Evolutionary conservation across 208 protist species (phyloP), one percentile per base, ranked within the genome.

Genomic region (Acanthamoeba lenticulata): DNA sequence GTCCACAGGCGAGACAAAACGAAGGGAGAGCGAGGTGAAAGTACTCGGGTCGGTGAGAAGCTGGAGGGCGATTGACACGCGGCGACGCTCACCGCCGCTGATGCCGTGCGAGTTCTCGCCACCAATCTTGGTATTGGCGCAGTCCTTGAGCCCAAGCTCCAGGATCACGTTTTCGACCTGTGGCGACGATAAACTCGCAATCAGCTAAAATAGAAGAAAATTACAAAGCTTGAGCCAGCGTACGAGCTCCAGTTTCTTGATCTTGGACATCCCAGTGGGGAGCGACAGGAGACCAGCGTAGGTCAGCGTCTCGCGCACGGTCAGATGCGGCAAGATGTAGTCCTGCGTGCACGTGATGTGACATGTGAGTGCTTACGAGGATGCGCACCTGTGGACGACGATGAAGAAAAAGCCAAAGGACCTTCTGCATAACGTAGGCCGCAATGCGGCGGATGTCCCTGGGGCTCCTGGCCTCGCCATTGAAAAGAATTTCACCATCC

Each of bases 11-110:
- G 45, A 52, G 15, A 29, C 5, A 5, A 21, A 36, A 21, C 21
- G 29, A 21, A 27, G 27, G 29, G 21, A 6, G 5, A 27, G 29
- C 60, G 27, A 34, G 2, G 32, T 11, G 34, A 17, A 29, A 9
- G 42, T 81, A 81, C 89, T 81, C 19, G 85, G 85, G 44, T 91
- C 85, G 49, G 85, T 72, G 34, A 91, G 34, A 4, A 91, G 85
- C 85, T 91, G 49, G 47, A 91, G 32, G 21, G 83, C 96, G 49
- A 97, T 97, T 0, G 29, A 34, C 1, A 97, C 60, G 45, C 96
- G 92, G 34, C 93, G 94, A 15, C 94, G 29, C 44, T 97, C 90
- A 79, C 96, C 96, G 62, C 96, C 96, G 36, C 89, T 95, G 5
- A 97, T 96, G 88, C 95, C 95, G 40, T 79, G 52, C 34, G 86